Evolutionary conservation across 1,139 yeast species (phyloP).

Genomic region (Pichia sp.): DNA sequence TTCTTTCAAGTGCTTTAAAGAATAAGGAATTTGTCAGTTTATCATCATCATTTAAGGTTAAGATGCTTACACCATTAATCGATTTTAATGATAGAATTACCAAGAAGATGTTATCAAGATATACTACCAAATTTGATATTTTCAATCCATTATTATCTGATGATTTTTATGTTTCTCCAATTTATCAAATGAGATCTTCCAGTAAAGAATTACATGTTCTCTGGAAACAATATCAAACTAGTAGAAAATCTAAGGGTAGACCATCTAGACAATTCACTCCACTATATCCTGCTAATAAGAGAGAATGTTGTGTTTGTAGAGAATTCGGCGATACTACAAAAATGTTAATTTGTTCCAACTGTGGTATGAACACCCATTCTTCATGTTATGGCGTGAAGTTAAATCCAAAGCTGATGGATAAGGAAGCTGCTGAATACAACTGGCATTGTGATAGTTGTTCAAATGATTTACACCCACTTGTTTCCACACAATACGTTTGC

Average conservation of each 20-base stretch:
- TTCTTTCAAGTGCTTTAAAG: conserved; percentile 2
- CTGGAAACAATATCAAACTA: conserved; percentile 22
- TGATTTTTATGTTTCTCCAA: conserved; percentile 16
- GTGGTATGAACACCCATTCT: conserved; percentile 73
- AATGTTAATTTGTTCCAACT: conserved; percentile 57
- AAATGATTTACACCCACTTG: conserved; percentile 62
- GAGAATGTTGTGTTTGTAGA: conserved; percentile 61
- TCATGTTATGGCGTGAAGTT: conserved; percentile 62
- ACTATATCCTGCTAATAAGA: conserved; percentile 30
- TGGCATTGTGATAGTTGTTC: conserved; percentile 89
- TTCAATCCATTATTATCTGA: conserved; percentile 23
- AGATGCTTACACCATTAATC: conserved; percentile 10
- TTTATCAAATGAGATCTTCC: conserved; percentile 23
- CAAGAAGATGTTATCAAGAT: conserved; percentile 21
- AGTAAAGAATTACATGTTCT: conserved; percentile 23
- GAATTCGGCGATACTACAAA: conserved; percentile 37
- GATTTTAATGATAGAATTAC: conserved; percentile 12
- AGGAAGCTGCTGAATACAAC: conserved; percentile 32
- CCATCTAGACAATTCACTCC: conserved; percentile 15
- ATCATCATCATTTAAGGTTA: conserved; percentile 9
- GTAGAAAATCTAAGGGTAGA: conserved; percentile 13
- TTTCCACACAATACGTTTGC: conserved; percentile 62
- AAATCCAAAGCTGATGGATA: conserved; percentile 18
- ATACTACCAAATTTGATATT: conserved; percentile 26
- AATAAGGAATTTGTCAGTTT: conserved; percentile 9